Percentiles rank a stretch among this genome's conserved stretches.
phyloP scores from a whole-genome alignment of 2,329 filamentous ascomycete genomes.

The Colletotrichum karsti region DNA sequence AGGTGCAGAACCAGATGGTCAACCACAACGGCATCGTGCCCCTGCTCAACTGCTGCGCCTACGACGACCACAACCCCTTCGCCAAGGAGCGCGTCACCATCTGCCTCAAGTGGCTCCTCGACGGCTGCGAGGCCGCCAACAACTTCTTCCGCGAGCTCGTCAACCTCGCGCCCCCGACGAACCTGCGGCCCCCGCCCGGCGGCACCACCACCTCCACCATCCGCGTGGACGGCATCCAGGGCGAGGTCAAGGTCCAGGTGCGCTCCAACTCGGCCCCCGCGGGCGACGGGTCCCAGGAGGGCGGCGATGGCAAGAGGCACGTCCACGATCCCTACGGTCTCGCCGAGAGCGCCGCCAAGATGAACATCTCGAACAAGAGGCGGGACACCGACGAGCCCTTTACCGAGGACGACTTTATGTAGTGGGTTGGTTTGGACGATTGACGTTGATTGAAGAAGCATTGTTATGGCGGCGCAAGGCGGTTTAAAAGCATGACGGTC shows the following conservation, averaged over 20 bases:
- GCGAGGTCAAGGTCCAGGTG: constrained; percentile 65
- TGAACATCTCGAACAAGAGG: constrained; percentile 41
- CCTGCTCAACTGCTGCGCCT: constrained; percentile 87
- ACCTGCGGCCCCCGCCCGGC: constrained; percentile 43
- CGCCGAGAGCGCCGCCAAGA: constrained; percentile 51
- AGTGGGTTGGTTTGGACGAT: no score
- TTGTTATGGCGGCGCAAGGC: neutral
- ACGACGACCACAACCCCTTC: constrained; percentile 93
- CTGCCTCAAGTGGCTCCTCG: constrained; percentile 84
- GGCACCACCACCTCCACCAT: constrained; percentile 52
- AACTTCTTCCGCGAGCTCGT: constrained; percentile 74
- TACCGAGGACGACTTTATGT: constrained; percentile 57
- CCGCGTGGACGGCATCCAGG: constrained; percentile 63
- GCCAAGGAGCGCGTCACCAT: constrained; percentile 92
- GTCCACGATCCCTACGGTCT: constrained; percentile 44
- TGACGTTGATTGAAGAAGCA: neutral
- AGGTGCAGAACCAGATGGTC: constrained; percentile 89
- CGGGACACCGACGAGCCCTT: constrained; percentile 38
- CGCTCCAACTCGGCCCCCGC: constrained; percentile 36
- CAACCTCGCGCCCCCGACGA: constrained; percentile 49
- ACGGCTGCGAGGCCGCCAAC: constrained; percentile 78
- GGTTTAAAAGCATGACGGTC: neutral
- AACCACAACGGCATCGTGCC: constrained; percentile 86
- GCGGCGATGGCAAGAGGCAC: constrained; percentile 22
- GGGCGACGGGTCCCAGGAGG: constrained; percentile 16